phyloP scores from a whole-genome alignment of 2,329 filamentous ascomycete species.

The Penicillium paneum region DNA sequence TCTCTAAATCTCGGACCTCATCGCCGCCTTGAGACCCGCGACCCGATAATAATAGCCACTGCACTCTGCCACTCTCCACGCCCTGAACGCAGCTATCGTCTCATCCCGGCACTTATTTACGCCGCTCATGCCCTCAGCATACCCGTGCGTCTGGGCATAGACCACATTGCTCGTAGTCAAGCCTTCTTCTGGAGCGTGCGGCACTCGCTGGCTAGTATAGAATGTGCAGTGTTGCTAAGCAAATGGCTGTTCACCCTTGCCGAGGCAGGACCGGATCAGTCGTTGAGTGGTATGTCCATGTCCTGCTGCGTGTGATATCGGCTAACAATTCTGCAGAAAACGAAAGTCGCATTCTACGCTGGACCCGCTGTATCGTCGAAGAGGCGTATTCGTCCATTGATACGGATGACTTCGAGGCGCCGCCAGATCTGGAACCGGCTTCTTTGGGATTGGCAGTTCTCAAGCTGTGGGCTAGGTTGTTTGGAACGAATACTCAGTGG shows the following conservation, averaged over 20 bases:
- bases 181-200: constrained; percentile 40
- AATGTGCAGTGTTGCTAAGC: constrained; percentile 42
- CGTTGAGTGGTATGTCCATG: constrained; percentile 25
- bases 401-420: constrained; percentile 22
- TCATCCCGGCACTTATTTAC: constrained; percentile 64
- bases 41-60: constrained; percentile 59
- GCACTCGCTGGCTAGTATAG: constrained; percentile 36
- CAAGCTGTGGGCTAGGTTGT: constrained; percentile 32
- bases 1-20: constrained; percentile 56
- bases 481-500: constrained; percentile 34
- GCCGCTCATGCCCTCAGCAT: constrained; percentile 67
- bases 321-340: constrained; percentile 23
- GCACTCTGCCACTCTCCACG: constrained; percentile 59
- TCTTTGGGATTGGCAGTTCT: constrained; percentile 31
- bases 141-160: constrained; percentile 37
- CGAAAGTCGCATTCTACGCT: constrained; percentile 31
- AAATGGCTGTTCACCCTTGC: constrained; percentile 44
- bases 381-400: constrained; percentile 36
- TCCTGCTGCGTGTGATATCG: background rate
- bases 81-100: constrained; percentile 57
- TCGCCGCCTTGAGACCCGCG: constrained; percentile 62
- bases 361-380: constrained; percentile 33
- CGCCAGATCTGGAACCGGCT: constrained; percentile 24
- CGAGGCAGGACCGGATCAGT: constrained; percentile 25
- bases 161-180: constrained; percentile 37